Conservation (phyloP, 805 yeast genomes). For the Wickerhamomyces kurtzmanii region DNA sequence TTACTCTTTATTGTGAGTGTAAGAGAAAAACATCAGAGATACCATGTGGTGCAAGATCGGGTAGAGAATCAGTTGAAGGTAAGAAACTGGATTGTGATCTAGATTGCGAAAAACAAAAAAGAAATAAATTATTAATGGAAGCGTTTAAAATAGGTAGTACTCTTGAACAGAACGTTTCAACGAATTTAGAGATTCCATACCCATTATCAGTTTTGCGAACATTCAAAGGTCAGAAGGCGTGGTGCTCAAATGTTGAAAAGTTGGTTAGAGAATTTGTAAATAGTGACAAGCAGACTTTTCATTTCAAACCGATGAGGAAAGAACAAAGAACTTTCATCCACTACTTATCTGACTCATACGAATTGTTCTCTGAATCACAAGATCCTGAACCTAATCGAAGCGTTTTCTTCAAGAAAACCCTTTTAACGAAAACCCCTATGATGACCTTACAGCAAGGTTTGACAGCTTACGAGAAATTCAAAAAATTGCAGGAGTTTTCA, state of each 20-base stretch:
- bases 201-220: constrained; percentile 11
- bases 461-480: constrained; percentile 20
- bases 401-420: constrained; percentile 43
- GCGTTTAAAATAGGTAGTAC: constrained; percentile 33
- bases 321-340: constrained; percentile 67
- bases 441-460: constrained; percentile 36
- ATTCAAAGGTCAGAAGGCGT: constrained; percentile 35
- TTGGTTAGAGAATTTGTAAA: constrained; percentile 39
- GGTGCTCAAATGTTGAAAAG: constrained; percentile 62
- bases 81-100: constrained; percentile 53
- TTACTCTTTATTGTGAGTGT: constrained; percentile 53
- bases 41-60: constrained; percentile 47
- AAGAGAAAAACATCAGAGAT: constrained; percentile 39
- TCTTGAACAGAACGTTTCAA: constrained; percentile 4
- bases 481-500: constrained; percentile 18
- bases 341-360: constrained; percentile 49
- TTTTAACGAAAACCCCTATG: constrained; percentile 26
- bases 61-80: constrained; percentile 22
- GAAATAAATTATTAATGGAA: constrained; percentile 52
- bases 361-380: constrained; percentile 60
- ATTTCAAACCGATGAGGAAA: constrained; percentile 66
- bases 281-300: constrained; percentile 30
- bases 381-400: constrained; percentile 75
- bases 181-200: constrained; percentile 11
- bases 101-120: constrained; percentile 48